Base-by-base conservation (phyloP, 2,329 filamentous ascomycete genomes). In the Bimuria novae-zelandiae region DNA sequence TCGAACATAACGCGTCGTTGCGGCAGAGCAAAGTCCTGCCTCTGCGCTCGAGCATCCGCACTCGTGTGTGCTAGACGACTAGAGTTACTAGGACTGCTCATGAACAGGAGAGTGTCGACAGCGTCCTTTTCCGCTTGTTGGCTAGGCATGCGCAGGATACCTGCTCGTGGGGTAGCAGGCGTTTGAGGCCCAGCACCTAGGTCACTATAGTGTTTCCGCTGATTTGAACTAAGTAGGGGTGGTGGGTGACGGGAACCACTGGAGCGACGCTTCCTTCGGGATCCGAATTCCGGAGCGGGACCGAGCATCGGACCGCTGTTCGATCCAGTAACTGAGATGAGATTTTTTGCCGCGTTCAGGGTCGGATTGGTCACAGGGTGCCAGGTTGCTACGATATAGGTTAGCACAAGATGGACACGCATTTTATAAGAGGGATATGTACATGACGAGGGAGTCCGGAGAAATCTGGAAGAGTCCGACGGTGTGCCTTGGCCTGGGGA, bases 51-150 rank as follows among this genome's bases (percentile, higher is more conserved):
- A 16, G 62, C 62, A 16, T 63, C 58, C 25, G 62, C 61, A 27
- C 54, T 66, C n/a, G 49, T 57, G 6, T 69, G 62, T 25, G 70
- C 57, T 6, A 69, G 56, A 21, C 67, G 61, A 37, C 64, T 57
- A 1, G 87, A 88, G 70, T 90, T 89, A 14, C 87, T 87, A 0
- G 89, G 89, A 57, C 87, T 90, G 65, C 89, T 91, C 85, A 94
- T 89, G 66, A 92, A 92, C 22, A 93, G 78, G 21, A 94, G 75
- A 0, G 89, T 88, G 67, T 92, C 89, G 41, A 93, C 85, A 5
- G 90, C 90, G 64, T 93, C 90, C 65, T 92, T 89, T 67, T 94
- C 90, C 46, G 78, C 79, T 56, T 89, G 83, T 57, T 89, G 87
- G 51, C 86, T 87, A 0, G 87, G 86, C 25, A 88, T 89, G 55